Base-by-base conservation (phyloP, 805 yeast genomes). In the Dipodascopsis tothii region DNA sequence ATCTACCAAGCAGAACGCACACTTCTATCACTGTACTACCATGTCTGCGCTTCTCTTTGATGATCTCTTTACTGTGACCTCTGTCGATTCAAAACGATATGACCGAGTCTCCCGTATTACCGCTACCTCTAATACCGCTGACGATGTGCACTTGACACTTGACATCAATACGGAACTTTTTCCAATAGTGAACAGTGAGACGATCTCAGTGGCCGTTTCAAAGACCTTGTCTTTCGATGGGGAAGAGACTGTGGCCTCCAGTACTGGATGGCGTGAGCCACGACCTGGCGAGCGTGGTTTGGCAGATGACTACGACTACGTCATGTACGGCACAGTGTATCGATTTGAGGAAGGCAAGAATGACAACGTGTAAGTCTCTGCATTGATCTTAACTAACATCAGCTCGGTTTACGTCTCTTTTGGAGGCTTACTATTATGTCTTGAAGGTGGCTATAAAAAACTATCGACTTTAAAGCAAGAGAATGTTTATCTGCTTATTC, bases 291-390 rank as follows among this genome's bases (percentile, higher is more conserved):
- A 87, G 55, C 76, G 81, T 60, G 76, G 94, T 4, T 72, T 90
- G 58, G 95, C 96, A 54, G 96, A 90, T 63, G 97, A 92, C 61
- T 90, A 87, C 69, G 97, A 90, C 64, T 92, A 92, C 59, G 97
- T 92, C 54, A 90, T 92, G 97, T 80, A 88, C 63, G 98, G 98
- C 43, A 87, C 95, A 4, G 94, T 92, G 37, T 92, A 92, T 72
- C 88, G 90, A 64, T 92, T 92, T 61, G 96, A 90, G 63, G 98
- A 92, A 67, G 77, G 81, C 50, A 70, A 72, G 35, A 76, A 76
- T 52, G 77, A 73, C 50, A 68, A 69, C 54, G 69, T 71, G 60
- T 65, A 40, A 48, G 68, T 37, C 2, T 32, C 19, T 23, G 11
- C 21, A 21, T 5, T 21, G 37, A 16, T 39, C n/a, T 30, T 14